Evolutionary conservation across 345 rosid species (phyloP).

Genomic region (Lepidium aucheri): DNA sequence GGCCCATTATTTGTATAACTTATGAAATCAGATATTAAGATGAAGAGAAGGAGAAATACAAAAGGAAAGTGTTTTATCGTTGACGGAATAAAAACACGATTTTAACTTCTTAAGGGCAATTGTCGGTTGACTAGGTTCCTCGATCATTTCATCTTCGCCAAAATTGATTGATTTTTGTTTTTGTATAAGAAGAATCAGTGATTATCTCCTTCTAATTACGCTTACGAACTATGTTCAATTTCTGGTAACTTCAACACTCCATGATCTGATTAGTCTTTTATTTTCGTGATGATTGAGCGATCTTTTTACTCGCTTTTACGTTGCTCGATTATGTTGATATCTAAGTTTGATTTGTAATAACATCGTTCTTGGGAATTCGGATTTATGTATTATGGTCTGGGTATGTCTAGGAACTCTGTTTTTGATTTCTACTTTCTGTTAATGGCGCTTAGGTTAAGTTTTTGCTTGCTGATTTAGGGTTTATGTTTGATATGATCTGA

Average conservation of each 20-base stretch:
- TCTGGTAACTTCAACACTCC: slow-evolving; percentile 45
- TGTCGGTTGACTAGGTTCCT: too few species aligned
- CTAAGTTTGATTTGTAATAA: not conserved
- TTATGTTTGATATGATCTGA: not conserved
- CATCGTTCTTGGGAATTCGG: not conserved
- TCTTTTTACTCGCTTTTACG: not conserved
- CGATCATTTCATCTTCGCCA: too few species aligned
- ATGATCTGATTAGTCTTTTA: not conserved
- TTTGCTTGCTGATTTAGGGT: not conserved
- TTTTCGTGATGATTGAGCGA: not conserved
- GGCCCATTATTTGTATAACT: not conserved
- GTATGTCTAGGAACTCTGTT: not conserved
- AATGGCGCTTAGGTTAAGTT: not conserved
- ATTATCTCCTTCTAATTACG: too few species aligned
- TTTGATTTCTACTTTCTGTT: not conserved
- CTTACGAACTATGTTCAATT: slow-evolving; percentile 52
- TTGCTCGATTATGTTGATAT: not conserved
- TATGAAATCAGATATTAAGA: not conserved
- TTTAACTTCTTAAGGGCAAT: too few species aligned
- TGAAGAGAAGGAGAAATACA: too few species aligned
- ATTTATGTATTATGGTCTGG: not conserved
- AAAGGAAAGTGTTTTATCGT: too few species aligned
- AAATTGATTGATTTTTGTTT: too few species aligned
- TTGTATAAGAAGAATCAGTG: too few species aligned
- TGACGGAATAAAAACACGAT: too few species aligned